Percentiles rank a stretch among this genome's conserved stretches.
phyloP scores from a whole-genome alignment of 495 filamentous ascomycete species.

The Zalerion maritima region DNA sequence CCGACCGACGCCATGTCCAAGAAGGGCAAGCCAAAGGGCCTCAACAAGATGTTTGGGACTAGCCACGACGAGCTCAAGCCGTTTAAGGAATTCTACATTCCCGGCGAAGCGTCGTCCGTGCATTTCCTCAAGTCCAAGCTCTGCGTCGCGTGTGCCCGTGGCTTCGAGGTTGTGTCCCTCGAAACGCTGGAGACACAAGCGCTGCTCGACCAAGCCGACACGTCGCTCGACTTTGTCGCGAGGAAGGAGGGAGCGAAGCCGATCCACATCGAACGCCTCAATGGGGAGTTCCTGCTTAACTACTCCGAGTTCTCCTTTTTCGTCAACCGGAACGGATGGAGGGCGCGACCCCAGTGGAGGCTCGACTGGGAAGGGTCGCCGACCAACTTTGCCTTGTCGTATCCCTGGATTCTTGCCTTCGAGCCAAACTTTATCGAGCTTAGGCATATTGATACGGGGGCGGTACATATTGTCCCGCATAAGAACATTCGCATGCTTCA shows the following conservation, averaged over 20 bases:
- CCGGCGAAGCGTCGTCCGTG: slow-evolving; percentile 86
- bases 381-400: slow-evolving; percentile 77
- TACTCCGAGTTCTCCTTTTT: slow-evolving; percentile 99
- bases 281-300: slow-evolving; percentile 92
- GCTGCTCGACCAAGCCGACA: slow-evolving; percentile 94
- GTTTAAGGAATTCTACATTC: slow-evolving; percentile 99
- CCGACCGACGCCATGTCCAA: slow-evolving; percentile 83
- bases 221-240: slow-evolving; percentile 89
- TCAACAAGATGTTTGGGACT: slow-evolving; percentile 86
- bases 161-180: slow-evolving; percentile 93
- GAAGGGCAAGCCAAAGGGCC: slow-evolving; percentile 78
- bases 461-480: slow-evolving; percentile 86
- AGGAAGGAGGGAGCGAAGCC: slow-evolving; percentile 85
- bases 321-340: slow-evolving; percentile 96
- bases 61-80: slow-evolving; percentile 88
- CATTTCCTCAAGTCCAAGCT: slow-evolving; percentile 95
- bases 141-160: slow-evolving; percentile 86
- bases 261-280: slow-evolving; percentile 94
- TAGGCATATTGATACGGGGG: slow-evolving; percentile 80
- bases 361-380: slow-evolving; percentile 96
- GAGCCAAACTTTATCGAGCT: slow-evolving; percentile 99
- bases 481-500: slow-evolving; percentile 96
- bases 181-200: slow-evolving; percentile 97
- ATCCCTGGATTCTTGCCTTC: slow-evolving; percentile 93
- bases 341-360: slow-evolving; percentile 86